Conservation (phyloP, 2,329 filamentous ascomycete species). For the Trichoderma polysporum region DNA sequence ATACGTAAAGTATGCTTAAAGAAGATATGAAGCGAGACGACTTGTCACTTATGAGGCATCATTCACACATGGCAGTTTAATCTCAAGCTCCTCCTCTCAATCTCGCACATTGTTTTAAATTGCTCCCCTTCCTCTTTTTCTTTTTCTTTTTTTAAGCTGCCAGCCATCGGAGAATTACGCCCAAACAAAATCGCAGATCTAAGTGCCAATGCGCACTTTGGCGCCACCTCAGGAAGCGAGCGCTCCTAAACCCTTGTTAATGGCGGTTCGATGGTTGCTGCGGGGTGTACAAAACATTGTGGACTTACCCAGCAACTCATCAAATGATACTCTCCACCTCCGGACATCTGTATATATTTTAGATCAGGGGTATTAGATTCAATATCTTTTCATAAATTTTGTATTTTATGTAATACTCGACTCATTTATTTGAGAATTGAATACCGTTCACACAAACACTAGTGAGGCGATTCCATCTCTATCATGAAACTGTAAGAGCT, state of each 20-base stretch:
- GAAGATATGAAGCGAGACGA: not conserved
- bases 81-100: not conserved
- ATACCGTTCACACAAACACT: too few relatives aligned
- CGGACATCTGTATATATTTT: too few relatives aligned
- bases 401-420: too few relatives aligned
- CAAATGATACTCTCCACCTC: too few relatives aligned
- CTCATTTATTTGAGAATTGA: too few relatives aligned
- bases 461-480: too few relatives aligned
- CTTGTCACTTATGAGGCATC: conserved; percentile 1
- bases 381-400: too few relatives aligned
- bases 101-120: not conserved
- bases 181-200: not conserved
- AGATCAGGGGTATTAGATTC: too few relatives aligned
- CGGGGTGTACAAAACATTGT: not conserved
- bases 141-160: not conserved
- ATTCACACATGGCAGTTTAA: not conserved
- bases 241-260: not conserved
- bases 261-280: not conserved
- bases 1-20: not conserved
- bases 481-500: not conserved
- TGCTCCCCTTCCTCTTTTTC: not conserved
- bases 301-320: too few relatives aligned
- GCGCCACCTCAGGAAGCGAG: not conserved
- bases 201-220: not conserved
- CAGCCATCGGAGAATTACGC: not conserved